Conservation (phyloP, 148 eudicot genomes). For the Fagopyrum tataricum region DNA sequence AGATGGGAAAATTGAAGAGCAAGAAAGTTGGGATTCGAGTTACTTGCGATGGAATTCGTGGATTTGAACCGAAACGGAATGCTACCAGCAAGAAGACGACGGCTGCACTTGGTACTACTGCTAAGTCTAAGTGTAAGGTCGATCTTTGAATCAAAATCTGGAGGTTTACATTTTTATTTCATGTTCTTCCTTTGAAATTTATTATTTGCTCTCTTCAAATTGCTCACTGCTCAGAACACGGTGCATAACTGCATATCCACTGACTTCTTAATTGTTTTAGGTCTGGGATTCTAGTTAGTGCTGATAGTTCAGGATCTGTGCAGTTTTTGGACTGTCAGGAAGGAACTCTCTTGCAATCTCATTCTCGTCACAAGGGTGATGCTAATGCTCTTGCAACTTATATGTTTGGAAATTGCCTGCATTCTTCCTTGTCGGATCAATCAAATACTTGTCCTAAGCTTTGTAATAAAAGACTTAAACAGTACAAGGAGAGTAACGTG, state of each 20-base stretch:
- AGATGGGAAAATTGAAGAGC: slow-evolving; percentile 42
- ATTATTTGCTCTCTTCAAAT: too few relatives aligned
- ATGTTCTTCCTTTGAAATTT: too few relatives aligned
- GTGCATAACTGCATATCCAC: not conserved
- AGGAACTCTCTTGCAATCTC: slow-evolving; percentile 87
- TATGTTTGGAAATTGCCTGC: slow-evolving; percentile 1
- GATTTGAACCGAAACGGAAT: slow-evolving; percentile 44
- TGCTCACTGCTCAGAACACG: not conserved
- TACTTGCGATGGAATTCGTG: slow-evolving; percentile 57
- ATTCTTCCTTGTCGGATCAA: too few relatives aligned
- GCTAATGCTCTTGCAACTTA: slow-evolving; percentile 70
- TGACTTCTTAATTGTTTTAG: slow-evolving; percentile 28
- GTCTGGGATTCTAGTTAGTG: slow-evolving; percentile 78
- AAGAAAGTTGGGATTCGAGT: slow-evolving; percentile 62
- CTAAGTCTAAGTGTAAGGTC: too few relatives aligned
- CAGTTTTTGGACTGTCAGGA: slow-evolving; percentile 84
- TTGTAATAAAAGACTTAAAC: too few relatives aligned
- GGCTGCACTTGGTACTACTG: slow-evolving; percentile 28
- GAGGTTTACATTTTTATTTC: too few relatives aligned
- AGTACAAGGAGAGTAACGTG: too few relatives aligned
- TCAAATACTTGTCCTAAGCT: too few relatives aligned
- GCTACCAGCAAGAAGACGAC: slow-evolving; percentile 24
- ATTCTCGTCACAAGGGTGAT: slow-evolving; percentile 83
- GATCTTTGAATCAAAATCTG: too few relatives aligned
- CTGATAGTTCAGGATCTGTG: slow-evolving; percentile 86